Base-by-base conservation (phyloP, 768 basidiomycete genomes). In the Gloeopeniophorella convolvens region DNA sequence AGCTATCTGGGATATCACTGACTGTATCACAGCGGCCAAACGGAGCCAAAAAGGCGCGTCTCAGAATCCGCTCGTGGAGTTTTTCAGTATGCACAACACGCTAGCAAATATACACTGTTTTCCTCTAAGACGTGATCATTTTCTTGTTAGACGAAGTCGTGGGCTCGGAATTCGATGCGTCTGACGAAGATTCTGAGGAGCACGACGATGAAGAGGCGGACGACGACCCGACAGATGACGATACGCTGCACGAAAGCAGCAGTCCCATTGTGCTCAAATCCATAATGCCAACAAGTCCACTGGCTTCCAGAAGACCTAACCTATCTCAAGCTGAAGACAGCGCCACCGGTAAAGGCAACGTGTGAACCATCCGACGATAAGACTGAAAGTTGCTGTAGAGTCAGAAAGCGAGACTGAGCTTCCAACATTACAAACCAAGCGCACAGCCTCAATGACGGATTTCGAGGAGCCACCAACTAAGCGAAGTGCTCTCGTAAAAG, bases 371-470 rank as follows among this genome's bases (percentile, higher is more conserved):
- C 24, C 39, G 21, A 16, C 34, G 21, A n/a, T 23, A 40, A 34
- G 36, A 23, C 48, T 42, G 27, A 48, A 35, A 26, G 39, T 34
- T 18, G 33, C 24, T 30, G 30, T 40, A 39, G 70, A 72, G 54
- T 39, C 69, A 26, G 69, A 70, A 51, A 56, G 57, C 45, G 55
- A 53, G n/a, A 31, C 6, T 37, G 50, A 48, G 34, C 42, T 23
- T 4, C 33, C 36, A 30, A 30, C 16, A 32, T 31, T 23, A n/a
- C 18, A 45, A 36, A 36, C 16, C 47, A 55, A 45, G 26, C 47
- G 50, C 26, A 45, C 28, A 40, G 51, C 51, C 16, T 47, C 51
- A 7, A 44, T 54, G 36, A 33, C 37, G 41, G 51, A 35, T 15
- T 54, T 45, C 24, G 26, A 48, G 16, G 53, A 42, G 16, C 52